Evolutionary conservation across 1,284 basidiomycete genomes (phyloP), one percentile per base, ranked within the genome.

Genomic region (Microbotryum violaceum): DNA sequence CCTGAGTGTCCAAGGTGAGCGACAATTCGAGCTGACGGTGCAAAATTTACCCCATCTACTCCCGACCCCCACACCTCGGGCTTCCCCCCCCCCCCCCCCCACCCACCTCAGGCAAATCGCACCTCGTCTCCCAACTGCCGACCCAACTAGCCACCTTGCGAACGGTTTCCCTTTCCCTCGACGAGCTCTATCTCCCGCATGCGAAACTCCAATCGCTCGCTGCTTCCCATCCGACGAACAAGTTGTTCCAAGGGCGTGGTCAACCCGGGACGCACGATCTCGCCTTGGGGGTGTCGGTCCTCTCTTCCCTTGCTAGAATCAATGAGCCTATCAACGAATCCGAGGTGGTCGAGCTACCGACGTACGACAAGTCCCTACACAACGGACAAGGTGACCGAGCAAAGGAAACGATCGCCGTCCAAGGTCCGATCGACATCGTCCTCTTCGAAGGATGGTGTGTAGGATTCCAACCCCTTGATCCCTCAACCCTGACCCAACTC

Each of bases 221-320:
- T 1, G 60, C 72, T 1, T 71, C 76, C 0, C 71, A 87, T 70
- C 81, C 85, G 0, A 67, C 74, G 1, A 92, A 92, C 70, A 71
- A 73, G 21, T 78, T 94, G 7, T 79, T 89, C 69, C 78, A 80
- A 16, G 91, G 91, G 6, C 81, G 90, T 25, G 90, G 90, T 1
- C 87, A 85, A 70, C 91, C 90, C 0, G 91, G 91, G 0, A 93
- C 90, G 12, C 90, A 94, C 71, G 90, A 94, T 71, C 75, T 90
- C 23, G 69, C 73, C 1, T 79, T 92, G 7, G 88, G 86, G 14
- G 65, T 78, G 0, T 62, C 77, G 6, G 71, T 87, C 44, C 74
- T 92, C 47, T 69, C 72, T 7, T 73, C 76, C 18, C 75, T 92
- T 49, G 79, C 79, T 68, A 66, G 70, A 10, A 82, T 83, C 67